Evolutionary conservation across 805 yeast species (phyloP).

Genomic region (Torulaspora indica): DNA sequence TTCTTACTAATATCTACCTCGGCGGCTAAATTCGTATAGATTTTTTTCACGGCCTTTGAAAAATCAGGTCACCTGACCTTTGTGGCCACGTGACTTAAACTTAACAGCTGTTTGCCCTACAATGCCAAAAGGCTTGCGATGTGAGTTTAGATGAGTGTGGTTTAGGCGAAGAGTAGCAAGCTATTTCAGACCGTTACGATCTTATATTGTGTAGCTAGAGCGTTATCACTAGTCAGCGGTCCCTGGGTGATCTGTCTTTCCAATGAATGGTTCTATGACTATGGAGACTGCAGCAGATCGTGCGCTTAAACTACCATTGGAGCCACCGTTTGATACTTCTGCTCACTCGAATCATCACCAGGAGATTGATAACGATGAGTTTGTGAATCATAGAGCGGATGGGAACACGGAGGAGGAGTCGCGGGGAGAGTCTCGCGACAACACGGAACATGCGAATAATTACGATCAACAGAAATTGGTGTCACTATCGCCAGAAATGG

Average conservation of each 20-base stretch:
- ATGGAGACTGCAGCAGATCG: conserved; percentile 14
- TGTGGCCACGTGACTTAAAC: no score
- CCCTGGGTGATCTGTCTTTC: not conserved
- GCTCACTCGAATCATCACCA: conserved; percentile 6
- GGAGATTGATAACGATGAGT: conserved; percentile 2
- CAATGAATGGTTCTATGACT: conserved; percentile 9
- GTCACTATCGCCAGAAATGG: conserved; percentile 6
- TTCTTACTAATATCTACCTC: not conserved
- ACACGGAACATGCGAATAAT: conserved; percentile 1
- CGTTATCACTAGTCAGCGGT: not conserved
- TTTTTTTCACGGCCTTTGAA: not conserved
- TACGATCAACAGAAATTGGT: conserved; percentile 6
- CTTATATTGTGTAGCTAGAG: no score
- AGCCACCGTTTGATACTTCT: conserved; percentile 11
- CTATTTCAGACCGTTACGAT: not conserved
- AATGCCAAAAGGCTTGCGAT: not conserved
- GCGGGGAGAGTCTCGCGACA: conserved; percentile 2
- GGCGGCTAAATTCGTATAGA: conserved; percentile 8
- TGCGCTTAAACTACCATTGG: conserved; percentile 13
- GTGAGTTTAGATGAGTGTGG: not conserved
- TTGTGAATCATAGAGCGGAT: conserved; percentile 1
- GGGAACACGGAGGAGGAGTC: conserved; percentile 1
- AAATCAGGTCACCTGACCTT: not conserved
- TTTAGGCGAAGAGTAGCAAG: not conserved
- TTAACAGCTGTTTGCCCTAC: not conserved